Percentiles rank a stretch among this genome's conserved stretches.
Conservation (phyloP, 2,329 filamentous ascomycete species). For the Calonectria pteridis region DNA sequence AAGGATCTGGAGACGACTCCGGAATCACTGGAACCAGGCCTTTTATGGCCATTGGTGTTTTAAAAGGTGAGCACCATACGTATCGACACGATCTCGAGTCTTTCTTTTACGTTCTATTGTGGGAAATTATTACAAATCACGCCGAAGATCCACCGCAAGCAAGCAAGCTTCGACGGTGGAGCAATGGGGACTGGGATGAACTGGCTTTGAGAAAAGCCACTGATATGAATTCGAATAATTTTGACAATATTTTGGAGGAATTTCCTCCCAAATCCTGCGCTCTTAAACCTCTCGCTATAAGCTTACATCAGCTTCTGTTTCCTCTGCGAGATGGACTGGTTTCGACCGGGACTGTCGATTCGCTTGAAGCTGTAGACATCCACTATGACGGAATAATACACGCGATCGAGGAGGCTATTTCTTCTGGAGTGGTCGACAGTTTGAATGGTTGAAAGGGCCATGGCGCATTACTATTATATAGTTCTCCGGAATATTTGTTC, state of each 20-base stretch:
- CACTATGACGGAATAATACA: background rate
- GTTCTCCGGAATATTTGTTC: no score
- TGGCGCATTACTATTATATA: no score
- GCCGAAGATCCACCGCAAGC: background rate
- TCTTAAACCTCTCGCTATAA: background rate
- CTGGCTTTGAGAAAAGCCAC: background rate
- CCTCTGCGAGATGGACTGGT: background rate
- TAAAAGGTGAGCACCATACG: constrained; percentile 21
- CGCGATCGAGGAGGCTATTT: background rate
- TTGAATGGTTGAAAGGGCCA: no score
- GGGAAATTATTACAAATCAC: constrained; percentile 2
- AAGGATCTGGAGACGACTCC: constrained; percentile 36
- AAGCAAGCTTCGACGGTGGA: background rate
- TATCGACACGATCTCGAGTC: constrained; percentile 47
- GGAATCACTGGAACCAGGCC: constrained; percentile 35
- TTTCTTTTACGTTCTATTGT: constrained; percentile 44
- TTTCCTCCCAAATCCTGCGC: background rate
- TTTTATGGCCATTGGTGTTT: constrained; percentile 45
- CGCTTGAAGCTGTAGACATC: background rate
- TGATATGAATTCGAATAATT: background rate
- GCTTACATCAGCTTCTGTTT: background rate
- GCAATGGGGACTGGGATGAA: background rate
- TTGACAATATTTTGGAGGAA: background rate
- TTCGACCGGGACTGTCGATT: background rate
- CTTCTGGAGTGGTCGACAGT: no score